phyloP scores from a whole-genome alignment of 2,329 filamentous ascomycete genomes.

The Malbranchea cinnamomea region DNA sequence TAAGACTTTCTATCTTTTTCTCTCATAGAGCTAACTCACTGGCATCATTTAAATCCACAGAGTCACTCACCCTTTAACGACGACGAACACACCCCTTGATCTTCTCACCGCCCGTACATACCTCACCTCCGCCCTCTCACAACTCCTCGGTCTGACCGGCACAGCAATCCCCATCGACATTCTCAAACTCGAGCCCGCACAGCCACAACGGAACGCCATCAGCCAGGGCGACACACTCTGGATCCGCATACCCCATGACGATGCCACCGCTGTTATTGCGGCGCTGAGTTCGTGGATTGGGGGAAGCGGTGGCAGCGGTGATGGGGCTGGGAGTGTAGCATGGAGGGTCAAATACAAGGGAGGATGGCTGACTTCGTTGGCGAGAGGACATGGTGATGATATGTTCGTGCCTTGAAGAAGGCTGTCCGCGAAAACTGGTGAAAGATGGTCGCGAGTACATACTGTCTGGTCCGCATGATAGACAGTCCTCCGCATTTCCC shows the following conservation, averaged over 20 bases:
- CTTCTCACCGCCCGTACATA: constrained; percentile 32
- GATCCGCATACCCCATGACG: constrained; percentile 32
- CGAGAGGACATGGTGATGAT: constrained; percentile 20
- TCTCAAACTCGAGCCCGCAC: constrained; percentile 20
- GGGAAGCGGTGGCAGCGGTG: constrained; percentile 9
- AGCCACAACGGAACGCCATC: not conserved
- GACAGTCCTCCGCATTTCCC: too few relatives aligned
- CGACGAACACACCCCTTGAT: constrained; percentile 21
- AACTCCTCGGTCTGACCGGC: constrained; percentile 33
- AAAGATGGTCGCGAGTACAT: too few relatives aligned
- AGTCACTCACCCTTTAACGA: constrained; percentile 7
- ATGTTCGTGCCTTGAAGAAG: constrained; percentile 19
- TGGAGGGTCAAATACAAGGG: constrained; percentile 26
- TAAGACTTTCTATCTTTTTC: not conserved
- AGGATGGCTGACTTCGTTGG: constrained; percentile 21
- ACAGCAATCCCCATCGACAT: constrained; percentile 34
- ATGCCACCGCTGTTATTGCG: constrained; percentile 27
- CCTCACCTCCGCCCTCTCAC: constrained; percentile 30
- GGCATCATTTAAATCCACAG: constrained; percentile 6
- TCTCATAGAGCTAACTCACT: constrained; percentile 1
- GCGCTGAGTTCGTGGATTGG: constrained; percentile 34
- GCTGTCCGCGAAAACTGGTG: too few relatives aligned
- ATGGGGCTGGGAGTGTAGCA: constrained; percentile 15
- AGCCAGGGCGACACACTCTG: constrained; percentile 17
- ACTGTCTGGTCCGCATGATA: too few relatives aligned